Conservation (phyloP, 179 eudicot genomes). For the Amaranthus tricolor region DNA sequence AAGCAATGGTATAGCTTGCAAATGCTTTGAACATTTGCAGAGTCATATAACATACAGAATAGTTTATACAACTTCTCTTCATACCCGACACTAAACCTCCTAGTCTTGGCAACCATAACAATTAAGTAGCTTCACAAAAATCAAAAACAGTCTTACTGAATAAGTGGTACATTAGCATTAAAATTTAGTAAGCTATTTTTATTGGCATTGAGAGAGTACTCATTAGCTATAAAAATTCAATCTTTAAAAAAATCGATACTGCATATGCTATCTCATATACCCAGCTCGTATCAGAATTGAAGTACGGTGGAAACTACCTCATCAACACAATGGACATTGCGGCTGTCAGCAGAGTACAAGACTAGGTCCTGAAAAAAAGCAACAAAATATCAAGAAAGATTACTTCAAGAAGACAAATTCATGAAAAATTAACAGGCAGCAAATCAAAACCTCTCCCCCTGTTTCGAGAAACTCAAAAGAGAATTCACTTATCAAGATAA, state of each 20-base stretch:
- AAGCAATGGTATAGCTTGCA: no score
- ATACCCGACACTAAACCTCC: no score
- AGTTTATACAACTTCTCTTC: no score
- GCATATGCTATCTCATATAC: neutral
- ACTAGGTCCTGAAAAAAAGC: conserved; percentile 57
- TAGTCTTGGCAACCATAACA: neutral
- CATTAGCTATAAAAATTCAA: neutral
- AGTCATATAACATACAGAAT: no score
- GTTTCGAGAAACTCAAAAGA: conserved; percentile 1
- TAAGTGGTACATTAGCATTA: neutral
- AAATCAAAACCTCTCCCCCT: neutral
- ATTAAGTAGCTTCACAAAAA: neutral
- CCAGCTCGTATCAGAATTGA: neutral
- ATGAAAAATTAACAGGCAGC: conserved; percentile 1
- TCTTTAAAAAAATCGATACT: neutral
- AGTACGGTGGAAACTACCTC: conserved; percentile 46
- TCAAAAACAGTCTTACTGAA: neutral
- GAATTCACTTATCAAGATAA: neutral
- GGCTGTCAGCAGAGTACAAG: conserved; percentile 81
- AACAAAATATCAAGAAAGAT: conserved; percentile 16
- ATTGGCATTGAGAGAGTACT: neutral
- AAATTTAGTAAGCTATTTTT: neutral
- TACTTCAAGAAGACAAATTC: conserved; percentile 7
- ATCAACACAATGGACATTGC: conserved; percentile 81
- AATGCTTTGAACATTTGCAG: no score